Evolutionary conservation across 2,329 filamentous ascomycete species (phyloP), one percentile per base, ranked within the genome.

Genomic region (Hymenotorrendiella dingleyae): DNA sequence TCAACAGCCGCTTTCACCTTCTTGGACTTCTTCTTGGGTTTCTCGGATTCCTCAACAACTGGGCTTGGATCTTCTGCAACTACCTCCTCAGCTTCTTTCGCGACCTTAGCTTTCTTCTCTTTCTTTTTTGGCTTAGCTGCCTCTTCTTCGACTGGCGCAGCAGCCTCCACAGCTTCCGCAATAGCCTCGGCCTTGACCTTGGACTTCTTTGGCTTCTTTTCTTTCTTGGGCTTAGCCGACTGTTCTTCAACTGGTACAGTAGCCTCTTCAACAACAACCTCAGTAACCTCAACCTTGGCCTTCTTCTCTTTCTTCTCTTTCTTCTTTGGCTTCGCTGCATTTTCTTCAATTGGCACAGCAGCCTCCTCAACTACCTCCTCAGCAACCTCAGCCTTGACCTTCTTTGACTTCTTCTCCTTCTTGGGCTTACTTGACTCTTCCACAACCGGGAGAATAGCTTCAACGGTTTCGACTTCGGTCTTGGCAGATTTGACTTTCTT

Each of bases 141-240:
- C 33, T 30, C 33, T 43, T 36, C 36, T 16, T 21, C 21, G 17
- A 24, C 24, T 36, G n/a, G 19, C 22, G 26, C 14, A 26, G 49
- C 42, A n/a, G 32, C 40, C 16, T 47, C 46, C 19, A 50, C 42
- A 6, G 36, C 26, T 26, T 36, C 40, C 12, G 42, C 48, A 11
- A 35, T 37, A n/a, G 23, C 24, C 6, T 21, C 22, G 17, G 40
- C 29, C 7, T 54, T 55, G 28, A 54, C 29, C 16, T 35, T 23
- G n/a, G 26, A 26, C 27, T 69, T 68, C 57, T 65, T 69, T 21
- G 54, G 59, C 57, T 65, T 69, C 20, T 54, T 59, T 54, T 67
- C 68, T 53, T 68, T 69, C 57, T 69, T 71, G 24, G 47, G 17
- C 38, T 53, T 43, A 16, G 20, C 27, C 9, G 40, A 11, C 19